A percentile compares a stretch with the other conserved stretches of the same genome.
These are phyloP conservation scores for Colletotrichum sp. DNA, from an alignment of 2,329 filamentous ascomycete species.

Conservation along the genomic window DNA sequence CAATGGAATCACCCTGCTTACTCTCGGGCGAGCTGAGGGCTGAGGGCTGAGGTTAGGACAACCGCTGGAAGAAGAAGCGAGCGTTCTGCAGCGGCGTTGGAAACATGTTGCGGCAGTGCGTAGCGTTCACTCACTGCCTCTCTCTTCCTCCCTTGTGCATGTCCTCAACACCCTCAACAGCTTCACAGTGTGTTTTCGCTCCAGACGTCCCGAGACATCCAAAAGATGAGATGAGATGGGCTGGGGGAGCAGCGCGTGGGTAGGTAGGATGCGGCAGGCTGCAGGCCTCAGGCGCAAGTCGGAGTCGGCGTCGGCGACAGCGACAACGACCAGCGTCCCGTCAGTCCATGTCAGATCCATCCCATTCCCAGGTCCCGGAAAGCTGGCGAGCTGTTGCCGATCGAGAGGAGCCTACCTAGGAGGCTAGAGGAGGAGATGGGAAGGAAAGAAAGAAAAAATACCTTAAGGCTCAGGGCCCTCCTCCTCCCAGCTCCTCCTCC, in stretches of 20 bases:
- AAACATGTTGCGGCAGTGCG: not conserved
- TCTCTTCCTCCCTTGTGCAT: not conserved
- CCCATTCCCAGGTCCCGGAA: conserved; percentile 3
- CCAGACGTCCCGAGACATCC: not conserved
- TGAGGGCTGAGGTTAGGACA: not conserved
- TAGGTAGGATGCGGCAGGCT: not conserved
- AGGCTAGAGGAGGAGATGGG: not conserved
- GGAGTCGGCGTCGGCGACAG: not conserved
- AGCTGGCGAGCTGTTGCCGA: not conserved
- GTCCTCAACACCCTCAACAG: not conserved
- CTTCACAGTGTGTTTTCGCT: not conserved
- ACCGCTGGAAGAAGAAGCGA: not conserved
- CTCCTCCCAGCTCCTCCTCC: not conserved
- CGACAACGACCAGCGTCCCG: not conserved
- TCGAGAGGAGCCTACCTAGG: not conserved
- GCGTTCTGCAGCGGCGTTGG: not conserved
- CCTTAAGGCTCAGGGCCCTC: not conserved
- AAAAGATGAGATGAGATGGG: not conserved
- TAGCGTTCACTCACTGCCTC: not conserved
- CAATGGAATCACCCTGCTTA: not conserved
- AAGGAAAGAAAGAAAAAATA: not conserved
- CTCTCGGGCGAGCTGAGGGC: not conserved
- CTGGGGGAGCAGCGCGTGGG: not conserved
- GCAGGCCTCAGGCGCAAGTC: not conserved
- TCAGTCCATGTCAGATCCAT: not conserved